These are phyloP conservation scores for Verticillium longisporum DNA, from an alignment of 2,329 filamentous ascomycete genomes.

Conservation along the genomic window DNA sequence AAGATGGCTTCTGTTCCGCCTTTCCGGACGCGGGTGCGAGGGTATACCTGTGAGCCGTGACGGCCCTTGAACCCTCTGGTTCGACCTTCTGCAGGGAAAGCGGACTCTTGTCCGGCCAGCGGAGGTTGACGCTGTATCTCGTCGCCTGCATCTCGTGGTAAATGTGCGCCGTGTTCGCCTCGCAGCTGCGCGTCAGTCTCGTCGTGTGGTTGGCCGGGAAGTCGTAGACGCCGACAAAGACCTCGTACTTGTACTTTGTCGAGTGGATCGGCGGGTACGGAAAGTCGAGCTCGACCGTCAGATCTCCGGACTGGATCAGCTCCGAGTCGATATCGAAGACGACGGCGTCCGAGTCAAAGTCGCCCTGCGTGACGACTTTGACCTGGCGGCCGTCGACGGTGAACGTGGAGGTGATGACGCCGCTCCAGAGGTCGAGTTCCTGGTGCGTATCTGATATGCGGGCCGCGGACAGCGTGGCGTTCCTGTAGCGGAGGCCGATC, in stretches of 20 bases:
- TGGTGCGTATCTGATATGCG: slow-evolving; percentile 23
- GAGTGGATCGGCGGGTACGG: slow-evolving; percentile 32
- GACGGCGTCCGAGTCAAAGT: slow-evolving; percentile 30
- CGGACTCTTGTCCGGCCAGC: slow-evolving; percentile 17
- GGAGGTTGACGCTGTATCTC: slow-evolving; percentile 30
- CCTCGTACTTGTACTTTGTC: slow-evolving; percentile 34
- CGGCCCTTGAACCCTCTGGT: slow-evolving; percentile 13
- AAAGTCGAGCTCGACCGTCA: slow-evolving; percentile 33
- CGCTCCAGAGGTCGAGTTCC: slow-evolving; percentile 28
- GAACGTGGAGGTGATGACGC: slow-evolving; percentile 29
- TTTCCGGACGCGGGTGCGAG: slow-evolving; percentile 11
- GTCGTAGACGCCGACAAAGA: slow-evolving; percentile 32
- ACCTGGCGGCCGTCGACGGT: slow-evolving; percentile 20
- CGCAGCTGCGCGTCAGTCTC: slow-evolving; percentile 10
- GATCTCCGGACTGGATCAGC: slow-evolving; percentile 22
- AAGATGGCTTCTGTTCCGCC: neutral
- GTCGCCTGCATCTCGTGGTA: slow-evolving; percentile 26
- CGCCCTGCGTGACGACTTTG: slow-evolving; percentile 26
- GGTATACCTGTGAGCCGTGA: slow-evolving; percentile 24
- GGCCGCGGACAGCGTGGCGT: slow-evolving; percentile 18
- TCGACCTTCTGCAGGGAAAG: slow-evolving; percentile 13
- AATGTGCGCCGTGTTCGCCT: slow-evolving; percentile 20
- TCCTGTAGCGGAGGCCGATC: slow-evolving; percentile 30
- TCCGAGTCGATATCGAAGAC: slow-evolving; percentile 26
- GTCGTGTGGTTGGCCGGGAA: slow-evolving; percentile 31